A percentile compares a stretch with the other conserved stretches of the same genome.
phyloP scores from a whole-genome alignment of 352 stramenopile genomes.

The Phytophthora rubi region DNA sequence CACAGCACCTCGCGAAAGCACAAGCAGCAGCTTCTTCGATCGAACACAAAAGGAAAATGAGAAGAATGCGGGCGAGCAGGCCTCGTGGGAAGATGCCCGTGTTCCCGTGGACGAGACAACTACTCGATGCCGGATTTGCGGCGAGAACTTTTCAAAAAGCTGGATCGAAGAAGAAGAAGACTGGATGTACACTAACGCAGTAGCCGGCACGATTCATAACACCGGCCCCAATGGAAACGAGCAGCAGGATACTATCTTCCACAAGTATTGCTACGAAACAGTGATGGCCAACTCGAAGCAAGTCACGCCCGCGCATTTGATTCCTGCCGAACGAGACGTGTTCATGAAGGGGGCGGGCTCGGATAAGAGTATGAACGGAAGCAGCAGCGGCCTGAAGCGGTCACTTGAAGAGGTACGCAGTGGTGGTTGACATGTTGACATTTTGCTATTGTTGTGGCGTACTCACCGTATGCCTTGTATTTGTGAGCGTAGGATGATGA shows the following conservation, averaged over 20 bases:
- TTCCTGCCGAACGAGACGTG: slow-evolving; percentile 53
- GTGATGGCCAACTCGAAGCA: slow-evolving; percentile 84
- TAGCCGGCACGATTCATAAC: slow-evolving; percentile 79
- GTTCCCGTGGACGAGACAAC: slow-evolving; percentile 85
- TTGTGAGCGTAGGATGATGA: slow-evolving; percentile 54
- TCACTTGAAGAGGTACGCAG: slow-evolving; percentile 47
- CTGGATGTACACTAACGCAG: slow-evolving; percentile 91
- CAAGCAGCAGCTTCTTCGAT: slow-evolving; percentile 83
- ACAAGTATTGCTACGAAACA: slow-evolving; percentile 91
- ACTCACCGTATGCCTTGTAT: not conserved
- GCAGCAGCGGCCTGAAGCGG: slow-evolving; percentile 49
- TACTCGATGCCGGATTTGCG: slow-evolving; percentile 86
- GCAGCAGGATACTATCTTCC: slow-evolving; percentile 80
- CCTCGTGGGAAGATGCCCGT: slow-evolving; percentile 63
- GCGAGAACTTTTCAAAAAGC: slow-evolving; percentile 82
- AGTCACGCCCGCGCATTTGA: slow-evolving; percentile 78
- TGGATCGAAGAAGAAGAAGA: slow-evolving; percentile 91
- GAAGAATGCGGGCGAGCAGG: slow-evolving; percentile 55
- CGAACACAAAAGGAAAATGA: slow-evolving; percentile 61
- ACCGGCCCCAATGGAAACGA: slow-evolving; percentile 38
- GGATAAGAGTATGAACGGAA: slow-evolving; percentile 34
- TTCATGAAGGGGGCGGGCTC: slow-evolving; percentile 15
- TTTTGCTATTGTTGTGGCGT: not conserved
- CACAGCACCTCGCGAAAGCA: slow-evolving; percentile 66
- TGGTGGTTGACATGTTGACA: slow-evolving; percentile 26